Evolutionary conservation across 495 filamentous ascomycete genomes (phyloP), one percentile per base, ranked within the genome.

Genomic region (Aspergillus ellipticus): DNA sequence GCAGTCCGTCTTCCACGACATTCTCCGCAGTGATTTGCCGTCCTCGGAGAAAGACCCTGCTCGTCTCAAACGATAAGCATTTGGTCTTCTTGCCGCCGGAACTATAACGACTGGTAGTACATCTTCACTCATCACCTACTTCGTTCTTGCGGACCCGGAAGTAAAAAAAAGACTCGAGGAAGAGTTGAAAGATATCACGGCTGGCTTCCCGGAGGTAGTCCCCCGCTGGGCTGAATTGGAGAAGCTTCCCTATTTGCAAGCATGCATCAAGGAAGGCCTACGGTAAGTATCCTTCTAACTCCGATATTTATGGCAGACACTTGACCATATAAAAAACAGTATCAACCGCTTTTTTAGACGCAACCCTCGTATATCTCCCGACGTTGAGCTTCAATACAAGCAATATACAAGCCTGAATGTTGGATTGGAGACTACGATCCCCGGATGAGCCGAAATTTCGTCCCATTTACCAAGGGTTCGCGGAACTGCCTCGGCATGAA

Each of bases 401-500:
- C n/a, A n/a, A n/a, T n/a, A n/a, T n/a, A n/a, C n/a, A n/a, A n/a
- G n/a, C n/a, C n/a, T n/a, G n/a, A n/a, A n/a, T n/a, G n/a, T n/a
- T n/a, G n/a, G n/a, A n/a, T n/a, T n/a, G n/a, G n/a, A n/a, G n/a
- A n/a, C n/a, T n/a, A n/a, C 33, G 17, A 57, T 24, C 48, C 48
- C 9, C 9, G 24, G 9, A 57, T 57, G 55, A 42, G 52, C 31
- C 21, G 49, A 7, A 45, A 52, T 24, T 57, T 20, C 11, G 41
- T 57, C 10, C 15, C 55, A 19, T 57, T 57, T 29, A 20, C 48
- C 13, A 35, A 35, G n/a, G 55, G 55, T 1, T 57, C 55, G 0
- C 21, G 55, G 20, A 52, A 7, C n/a, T 57, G 55, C 24, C 10
- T 57, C 6, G 55, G 55, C 9, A 52, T 52, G 46, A 57, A 57